These are phyloP conservation scores for Dactylellina drechsleri DNA, from an alignment of 2,329 filamentous ascomycete species.

Conservation along the genomic window DNA sequence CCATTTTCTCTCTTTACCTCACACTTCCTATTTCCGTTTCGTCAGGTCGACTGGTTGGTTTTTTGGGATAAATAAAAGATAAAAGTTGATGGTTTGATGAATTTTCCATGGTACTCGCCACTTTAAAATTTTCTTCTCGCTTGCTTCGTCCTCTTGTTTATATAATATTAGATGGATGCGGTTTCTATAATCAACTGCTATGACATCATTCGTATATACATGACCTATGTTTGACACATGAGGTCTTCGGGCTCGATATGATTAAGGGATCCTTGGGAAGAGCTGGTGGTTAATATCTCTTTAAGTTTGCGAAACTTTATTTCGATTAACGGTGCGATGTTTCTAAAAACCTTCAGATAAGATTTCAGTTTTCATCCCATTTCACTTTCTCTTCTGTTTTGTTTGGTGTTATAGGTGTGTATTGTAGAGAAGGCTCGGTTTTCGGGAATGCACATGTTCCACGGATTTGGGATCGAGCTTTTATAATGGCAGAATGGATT, in stretches of 20 bases:
- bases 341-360: background rate
- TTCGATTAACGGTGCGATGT: constrained; percentile 42
- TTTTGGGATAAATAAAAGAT: constrained; percentile 34
- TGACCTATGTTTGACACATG: background rate
- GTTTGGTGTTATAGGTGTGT: background rate
- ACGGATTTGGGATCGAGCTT: constrained; percentile 9
- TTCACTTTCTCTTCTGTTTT: constrained; percentile 6
- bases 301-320: constrained; percentile 10
- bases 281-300: background rate
- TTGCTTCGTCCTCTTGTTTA: background rate
- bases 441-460: constrained; percentile 1
- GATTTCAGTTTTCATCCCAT: too few species aligned
- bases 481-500: background rate
- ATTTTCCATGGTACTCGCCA: background rate
- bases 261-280: too few species aligned
- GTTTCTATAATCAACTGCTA: constrained; percentile 12
- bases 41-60: constrained; percentile 13
- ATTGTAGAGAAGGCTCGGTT: constrained; percentile 1
- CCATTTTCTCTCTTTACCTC: constrained; percentile 1
- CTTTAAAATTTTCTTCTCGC: constrained; percentile 7
- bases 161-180: background rate
- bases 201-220: background rate
- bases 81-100: constrained; percentile 48
- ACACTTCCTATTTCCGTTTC: constrained; percentile 9
- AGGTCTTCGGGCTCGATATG: background rate